Percentiles rank a stretch among this genome's conserved stretches.
phyloP scores from a whole-genome alignment of 148 eudicot genomes.

The Rhododendron mucronatum region DNA sequence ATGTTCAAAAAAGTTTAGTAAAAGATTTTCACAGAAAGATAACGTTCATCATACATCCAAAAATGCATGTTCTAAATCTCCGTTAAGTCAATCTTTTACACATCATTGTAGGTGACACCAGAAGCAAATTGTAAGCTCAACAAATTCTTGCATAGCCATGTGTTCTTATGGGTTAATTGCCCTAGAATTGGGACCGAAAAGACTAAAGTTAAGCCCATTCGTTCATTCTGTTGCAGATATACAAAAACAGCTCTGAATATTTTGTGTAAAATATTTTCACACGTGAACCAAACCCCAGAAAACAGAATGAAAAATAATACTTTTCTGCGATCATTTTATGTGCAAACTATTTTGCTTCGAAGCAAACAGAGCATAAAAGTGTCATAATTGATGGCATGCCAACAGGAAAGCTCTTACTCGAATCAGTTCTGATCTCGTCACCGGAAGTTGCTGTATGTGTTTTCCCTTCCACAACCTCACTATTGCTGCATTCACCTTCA shows the following conservation, averaged over 20 bases:
- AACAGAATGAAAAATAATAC: neutral
- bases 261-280: neutral
- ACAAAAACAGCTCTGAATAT: neutral
- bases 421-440: conserved; percentile 26
- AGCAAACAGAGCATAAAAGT: neutral
- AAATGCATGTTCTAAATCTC: neutral
- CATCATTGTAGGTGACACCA: neutral
- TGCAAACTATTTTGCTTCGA: neutral
- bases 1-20: neutral
- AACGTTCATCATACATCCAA: neutral
- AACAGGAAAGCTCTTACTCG: conserved; percentile 30
- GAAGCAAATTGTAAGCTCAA: neutral
- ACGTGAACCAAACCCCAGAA: neutral
- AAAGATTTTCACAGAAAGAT: neutral
- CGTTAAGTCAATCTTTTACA: neutral
- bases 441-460: conserved; percentile 21
- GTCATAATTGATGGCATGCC: neutral
- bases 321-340: neutral
- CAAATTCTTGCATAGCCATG: neutral
- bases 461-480: conserved; percentile 37
- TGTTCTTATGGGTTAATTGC: neutral
- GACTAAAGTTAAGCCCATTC: neutral
- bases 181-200: neutral
- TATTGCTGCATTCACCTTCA: conserved; percentile 31
- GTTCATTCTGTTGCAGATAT: neutral